Base-by-base conservation (phyloP, 1,284 basidiomycete species). In the Cutaneotrichosporon sp. region DNA sequence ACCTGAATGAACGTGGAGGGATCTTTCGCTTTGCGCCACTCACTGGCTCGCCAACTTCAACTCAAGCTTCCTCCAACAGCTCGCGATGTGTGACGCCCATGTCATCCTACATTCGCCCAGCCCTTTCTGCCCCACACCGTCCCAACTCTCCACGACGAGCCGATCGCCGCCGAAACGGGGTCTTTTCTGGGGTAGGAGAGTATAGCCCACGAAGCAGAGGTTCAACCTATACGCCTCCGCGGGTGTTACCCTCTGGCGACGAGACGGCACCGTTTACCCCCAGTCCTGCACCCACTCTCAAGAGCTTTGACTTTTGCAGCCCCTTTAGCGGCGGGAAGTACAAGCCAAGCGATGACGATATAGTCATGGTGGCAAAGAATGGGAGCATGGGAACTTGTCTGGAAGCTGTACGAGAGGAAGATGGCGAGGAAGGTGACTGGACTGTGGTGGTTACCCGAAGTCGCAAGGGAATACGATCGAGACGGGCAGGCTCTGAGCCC, bases 241-340 rank as follows among this genome's bases (percentile, higher is more conserved):
- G 68, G 2, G 66, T 67, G 12, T 48, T 71, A 16, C 67, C 71
- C 2, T 68, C 64, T 0, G 70, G 68, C 1, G 70, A 71, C 45
- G 71, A 73, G 37, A 70, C 66, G 0, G 70, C 68, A 10, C 63
- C 63, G 2, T 48, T 46, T 29, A 43, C 54, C n/a, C 49, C 44
- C 10, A 57, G 33, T 27, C 57, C 45, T 27, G 61, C 31, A 51
- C 65, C 67, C 0, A 60, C 62, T 0, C 37, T 64, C 7, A 59
- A 57, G 24, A 63, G 51, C 17, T 73, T 73, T 35, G 71, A 72
- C 44, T 73, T 73, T 51, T 65, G 69, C 37, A 67, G 64, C 19
- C 71, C 71, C 0, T 51, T 72, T n/a, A n/a, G n/a, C 0, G 65
- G 67, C 17, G 64, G 65, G 6, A 27, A 41, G 20, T 3, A 37